Conservation (phyloP, 768 basidiomycete species). For the Strobilomyces dryophilus region DNA sequence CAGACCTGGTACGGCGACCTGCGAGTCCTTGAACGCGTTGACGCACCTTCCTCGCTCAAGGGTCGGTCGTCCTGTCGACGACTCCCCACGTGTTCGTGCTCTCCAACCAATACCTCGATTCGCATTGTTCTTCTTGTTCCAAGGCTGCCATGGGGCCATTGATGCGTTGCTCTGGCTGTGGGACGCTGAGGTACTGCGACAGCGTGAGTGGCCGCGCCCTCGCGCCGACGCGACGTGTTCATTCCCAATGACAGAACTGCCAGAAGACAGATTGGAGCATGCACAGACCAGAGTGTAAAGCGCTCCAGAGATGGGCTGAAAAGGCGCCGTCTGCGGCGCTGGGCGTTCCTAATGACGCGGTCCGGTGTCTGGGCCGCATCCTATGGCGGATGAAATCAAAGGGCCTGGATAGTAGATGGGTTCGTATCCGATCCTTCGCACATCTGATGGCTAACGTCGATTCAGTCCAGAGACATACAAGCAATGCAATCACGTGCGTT, state of each 20-base stretch:
- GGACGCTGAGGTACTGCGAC: constrained; percentile 70
- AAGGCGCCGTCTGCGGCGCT: constrained; percentile 44
- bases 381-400: constrained; percentile 60
- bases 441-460: background rate
- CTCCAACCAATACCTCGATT: constrained; percentile 55
- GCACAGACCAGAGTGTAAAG: constrained; percentile 77
- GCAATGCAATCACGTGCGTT: constrained; percentile 73
- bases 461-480: constrained; percentile 59
- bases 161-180: constrained; percentile 74
- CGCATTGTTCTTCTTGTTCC: constrained; percentile 70
- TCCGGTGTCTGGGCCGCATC: constrained; percentile 75
- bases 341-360: constrained; percentile 67
- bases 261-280: constrained; percentile 69
- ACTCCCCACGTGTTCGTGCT: constrained; percentile 62
- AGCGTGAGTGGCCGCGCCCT: constrained; percentile 39
- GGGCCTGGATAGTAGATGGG: constrained; percentile 54
- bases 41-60: constrained; percentile 34
- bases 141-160: constrained; percentile 38
- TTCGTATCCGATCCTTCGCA: constrained; percentile 21
- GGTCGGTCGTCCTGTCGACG: constrained; percentile 51
- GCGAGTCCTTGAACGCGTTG: background rate
- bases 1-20: constrained; percentile 34
- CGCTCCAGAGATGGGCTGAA: constrained; percentile 56
- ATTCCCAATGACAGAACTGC: constrained; percentile 45
- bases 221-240: background rate